Evolutionary conservation across 2,329 filamentous ascomycete genomes (phyloP).

Genomic region (Paraphaeosphaeria minitans): DNA sequence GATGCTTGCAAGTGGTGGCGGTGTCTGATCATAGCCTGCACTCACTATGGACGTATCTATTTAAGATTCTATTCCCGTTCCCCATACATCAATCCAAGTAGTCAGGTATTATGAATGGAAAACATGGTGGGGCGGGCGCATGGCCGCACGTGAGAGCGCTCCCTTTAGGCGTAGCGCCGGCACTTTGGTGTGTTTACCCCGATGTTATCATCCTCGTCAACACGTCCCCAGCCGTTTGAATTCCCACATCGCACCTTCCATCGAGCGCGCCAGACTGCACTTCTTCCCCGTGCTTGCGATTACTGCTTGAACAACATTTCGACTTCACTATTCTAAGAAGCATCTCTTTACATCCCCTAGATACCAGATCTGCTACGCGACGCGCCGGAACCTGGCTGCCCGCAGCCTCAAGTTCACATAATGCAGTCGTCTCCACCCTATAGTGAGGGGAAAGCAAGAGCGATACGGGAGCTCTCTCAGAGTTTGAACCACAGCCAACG

Average conservation of each 20-base stretch:
- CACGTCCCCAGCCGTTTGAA: slow-evolving; percentile 25
- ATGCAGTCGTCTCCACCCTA: slow-evolving; percentile 47
- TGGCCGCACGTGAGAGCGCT: slow-evolving; percentile 5
- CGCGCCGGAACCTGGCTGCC: slow-evolving; percentile 29
- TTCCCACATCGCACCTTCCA: slow-evolving; percentile 40
- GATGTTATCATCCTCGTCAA: slow-evolving; percentile 19
- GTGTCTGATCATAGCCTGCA: too few relatives aligned
- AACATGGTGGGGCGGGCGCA: background rate
- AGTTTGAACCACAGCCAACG: slow-evolving; percentile 42
- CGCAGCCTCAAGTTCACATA: slow-evolving; percentile 25
- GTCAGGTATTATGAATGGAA: background rate
- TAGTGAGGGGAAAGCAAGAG: slow-evolving; percentile 46
- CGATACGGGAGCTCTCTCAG: slow-evolving; percentile 44
- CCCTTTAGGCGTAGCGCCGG: slow-evolving; percentile 20
- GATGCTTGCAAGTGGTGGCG: too few relatives aligned
- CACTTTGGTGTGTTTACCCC: slow-evolving; percentile 24
- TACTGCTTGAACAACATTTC: slow-evolving; percentile 23
- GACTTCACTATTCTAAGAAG: slow-evolving; percentile 27
- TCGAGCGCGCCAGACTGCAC: slow-evolving; percentile 20
- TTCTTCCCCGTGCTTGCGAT: slow-evolving; percentile 26
- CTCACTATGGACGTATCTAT: too few relatives aligned
- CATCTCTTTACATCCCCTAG: slow-evolving; percentile 39
- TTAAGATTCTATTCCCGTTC: background rate
- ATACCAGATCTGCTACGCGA: slow-evolving; percentile 35
- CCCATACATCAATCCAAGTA: background rate